These are phyloP conservation scores for Petasospora rhodanensis DNA, from an alignment of 1,139 yeast genomes.

Conservation along the genomic window DNA sequence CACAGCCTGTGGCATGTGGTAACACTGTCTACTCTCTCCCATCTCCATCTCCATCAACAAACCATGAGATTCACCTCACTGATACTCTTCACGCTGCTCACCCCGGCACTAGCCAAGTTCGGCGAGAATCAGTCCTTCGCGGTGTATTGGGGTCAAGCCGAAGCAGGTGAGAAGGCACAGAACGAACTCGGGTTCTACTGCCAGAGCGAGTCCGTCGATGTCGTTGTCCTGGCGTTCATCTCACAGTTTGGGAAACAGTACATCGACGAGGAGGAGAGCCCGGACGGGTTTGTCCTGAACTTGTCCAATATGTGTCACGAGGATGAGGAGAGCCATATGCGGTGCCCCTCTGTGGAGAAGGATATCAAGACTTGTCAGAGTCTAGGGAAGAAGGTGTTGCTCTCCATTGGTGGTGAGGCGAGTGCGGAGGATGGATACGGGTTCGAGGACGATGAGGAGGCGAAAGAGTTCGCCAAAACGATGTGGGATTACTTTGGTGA, in stretches of 20 bases:
- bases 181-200: constrained; percentile 53
- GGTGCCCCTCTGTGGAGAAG: constrained; percentile 37
- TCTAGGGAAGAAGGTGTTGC: constrained; percentile 59
- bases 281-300: constrained; percentile 20
- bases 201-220: constrained; percentile 53
- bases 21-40: too few relatives aligned
- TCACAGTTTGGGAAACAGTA: constrained; percentile 34
- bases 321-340: constrained; percentile 7
- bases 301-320: constrained; percentile 17
- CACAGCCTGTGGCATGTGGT: too few relatives aligned
- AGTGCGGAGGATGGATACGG: constrained; percentile 41
- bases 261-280: constrained; percentile 1
- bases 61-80: background rate
- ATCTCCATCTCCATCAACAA: background rate
- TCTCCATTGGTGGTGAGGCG: constrained; percentile 73
- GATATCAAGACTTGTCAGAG: constrained; percentile 69
- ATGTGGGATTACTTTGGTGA: constrained; percentile 78
- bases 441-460: constrained; percentile 52
- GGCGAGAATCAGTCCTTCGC: constrained; percentile 36
- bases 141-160: constrained; percentile 81
- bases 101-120: constrained; percentile 4
- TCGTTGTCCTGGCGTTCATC: constrained; percentile 61
- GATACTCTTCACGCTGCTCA: background rate
- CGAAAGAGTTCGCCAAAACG: constrained; percentile 53
- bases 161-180: constrained; percentile 45